Conservation (phyloP, 2,329 filamentous ascomycete species). For the Aspergillus sp. region DNA sequence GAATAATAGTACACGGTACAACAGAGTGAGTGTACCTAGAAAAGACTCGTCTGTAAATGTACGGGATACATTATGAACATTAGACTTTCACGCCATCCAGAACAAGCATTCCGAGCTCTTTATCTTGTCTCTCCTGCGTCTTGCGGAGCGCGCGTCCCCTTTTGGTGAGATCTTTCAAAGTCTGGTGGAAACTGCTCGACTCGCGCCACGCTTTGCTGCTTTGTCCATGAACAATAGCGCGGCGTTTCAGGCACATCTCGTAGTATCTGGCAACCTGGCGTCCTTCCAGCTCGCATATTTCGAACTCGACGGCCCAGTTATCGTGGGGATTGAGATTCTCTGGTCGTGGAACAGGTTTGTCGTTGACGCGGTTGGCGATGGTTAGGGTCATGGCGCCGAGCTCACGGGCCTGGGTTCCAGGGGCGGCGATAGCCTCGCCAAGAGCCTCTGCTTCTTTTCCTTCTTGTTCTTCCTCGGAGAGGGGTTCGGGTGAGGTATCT, state of each 20-base stretch:
- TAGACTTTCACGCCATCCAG: conserved; percentile 22
- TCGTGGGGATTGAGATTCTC: conserved; percentile 49
- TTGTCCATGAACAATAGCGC: conserved; percentile 51
- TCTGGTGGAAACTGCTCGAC: conserved; percentile 51
- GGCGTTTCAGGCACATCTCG: conserved; percentile 58
- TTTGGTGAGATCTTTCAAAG: conserved; percentile 50
- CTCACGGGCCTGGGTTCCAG: conserved; percentile 25
- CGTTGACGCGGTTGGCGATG: conserved; percentile 74
- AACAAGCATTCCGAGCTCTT: conserved; percentile 44
- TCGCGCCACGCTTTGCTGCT: conserved; percentile 49
- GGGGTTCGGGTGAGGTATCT: neutral
- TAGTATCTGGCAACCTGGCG: conserved; percentile 59
- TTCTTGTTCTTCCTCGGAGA: neutral
- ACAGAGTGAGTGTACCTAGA: neutral
- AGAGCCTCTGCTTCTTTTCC: neutral
- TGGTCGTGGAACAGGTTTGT: conserved; percentile 65
- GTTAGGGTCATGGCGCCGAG: conserved; percentile 74
- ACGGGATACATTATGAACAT: neutral
- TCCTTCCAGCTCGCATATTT: conserved; percentile 65
- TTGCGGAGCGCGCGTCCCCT: conserved; percentile 64
- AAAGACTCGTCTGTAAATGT: neutral
- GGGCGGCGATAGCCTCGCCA: neutral
- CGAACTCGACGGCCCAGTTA: conserved; percentile 78
- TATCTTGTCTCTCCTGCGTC: conserved; percentile 58
- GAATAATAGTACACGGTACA: conserved; percentile 6